Base-by-base conservation (phyloP, 1,139 yeast genomes). In the Sugiyamaella paludigena region DNA sequence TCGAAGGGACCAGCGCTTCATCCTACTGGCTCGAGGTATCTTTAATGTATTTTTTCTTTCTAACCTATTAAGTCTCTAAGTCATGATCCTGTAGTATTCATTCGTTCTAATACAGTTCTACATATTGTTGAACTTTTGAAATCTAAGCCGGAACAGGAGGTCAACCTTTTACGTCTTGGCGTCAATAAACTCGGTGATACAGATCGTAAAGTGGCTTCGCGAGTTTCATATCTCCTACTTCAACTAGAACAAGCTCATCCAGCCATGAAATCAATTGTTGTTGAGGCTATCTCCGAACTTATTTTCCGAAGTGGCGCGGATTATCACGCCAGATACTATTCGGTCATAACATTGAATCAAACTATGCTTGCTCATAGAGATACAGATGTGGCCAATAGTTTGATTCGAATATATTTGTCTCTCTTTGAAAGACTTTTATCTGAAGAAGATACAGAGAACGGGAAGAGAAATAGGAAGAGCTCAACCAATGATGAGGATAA, bases 131-230 rank as follows among this genome's bases (percentile, higher is more conserved):
- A 87, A 53, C 74, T 92, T 40, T 72, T 92, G 53, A 83, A 81
- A 58, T 77, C 85, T 12, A 92, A 91, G 66, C 98, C 99, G 2
- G 99, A 92, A 71, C 98, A 94, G 72, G 99, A 92, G 69, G 95
- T 84, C 44, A 92, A 94, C 66, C 74, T 94, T 57, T 75, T 92
- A 60, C 79, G 92, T 59, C 75, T 94, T 50, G 96, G 96, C 45
- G 94, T 89, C 43, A 92, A 94, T 68, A 92, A 92, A 66, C 75
- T 92, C 43, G 98, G 98, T 70, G 99, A 92, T 64, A 77, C 79
- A 43, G 97, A 92, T 58, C 85, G 87, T 57, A 89, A 88, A 65
- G 96, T 92, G 9, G 81, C 96, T 0, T 86, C 98, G 1, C 86
- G 88, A 64, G 81, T 96, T 1, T 89, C 97, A 2, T 87, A 81